Base-by-base conservation (phyloP, 352 stramenopile species). In the Pythium utonaiense region DNA sequence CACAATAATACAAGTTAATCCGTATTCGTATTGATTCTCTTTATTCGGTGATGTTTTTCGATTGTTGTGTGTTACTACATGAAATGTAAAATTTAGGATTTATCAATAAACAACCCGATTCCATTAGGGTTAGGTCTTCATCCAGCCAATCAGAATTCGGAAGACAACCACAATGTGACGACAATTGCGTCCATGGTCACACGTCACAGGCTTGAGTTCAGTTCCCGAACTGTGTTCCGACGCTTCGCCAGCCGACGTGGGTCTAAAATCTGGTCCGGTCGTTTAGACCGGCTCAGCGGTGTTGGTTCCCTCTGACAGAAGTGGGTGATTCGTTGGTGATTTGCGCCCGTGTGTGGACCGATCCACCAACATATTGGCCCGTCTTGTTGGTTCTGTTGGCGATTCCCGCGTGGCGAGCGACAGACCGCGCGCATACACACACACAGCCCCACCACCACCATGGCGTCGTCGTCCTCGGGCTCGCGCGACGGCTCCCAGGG, bases 401-500 rank as follows among this genome's bases (percentile, higher is more conserved):
- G 36, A 44, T 22, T 44, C 36, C 36, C 36, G 36, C 36, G 36
- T 8, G 2, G 9, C 28, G 16, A 44, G 14, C 3, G 36, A 44
- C 36, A 1, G 19, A 9, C 9, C 9, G 28, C 5, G 9, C 28
- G 36, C 19, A 44, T 21, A 44, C n/a, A n/a, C n/a, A n/a, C n/a
- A n/a, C n/a, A n/a, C n/a, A n/a, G n/a, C n/a, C n/a, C n/a, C n/a
- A n/a, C n/a, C n/a, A n/a, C n/a, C n/a, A n/a, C n/a, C n/a, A n/a
- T 44, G 36, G 36, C 36, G 36, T 44, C 36, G 36, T 44, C 36
- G 19, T 44, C 59, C 50, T 57, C 64, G 40, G 44, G 60, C 25
- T 61, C 24, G 22, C 53, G 49, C 49, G 28, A 5, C 5, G 25
- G 30, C 63, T 60, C 49, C 33, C 22, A 25, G 0, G 36, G 10